These are phyloP conservation scores for Cyphellophora europaea DNA, from an alignment of 2,329 filamentous ascomycete genomes.

Conservation along the genomic window DNA sequence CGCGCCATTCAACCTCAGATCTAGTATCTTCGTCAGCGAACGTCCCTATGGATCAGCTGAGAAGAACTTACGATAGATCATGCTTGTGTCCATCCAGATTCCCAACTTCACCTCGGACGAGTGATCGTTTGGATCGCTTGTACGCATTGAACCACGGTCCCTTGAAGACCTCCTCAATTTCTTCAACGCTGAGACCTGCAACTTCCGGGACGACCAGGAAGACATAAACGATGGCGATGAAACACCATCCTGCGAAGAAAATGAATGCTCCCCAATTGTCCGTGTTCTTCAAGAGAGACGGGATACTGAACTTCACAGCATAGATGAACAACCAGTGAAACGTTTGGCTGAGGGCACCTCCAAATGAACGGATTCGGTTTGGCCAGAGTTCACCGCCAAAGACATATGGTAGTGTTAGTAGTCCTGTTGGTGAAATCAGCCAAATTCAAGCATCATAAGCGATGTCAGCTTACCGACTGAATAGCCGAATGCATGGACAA, in stretches of 20 bases:
- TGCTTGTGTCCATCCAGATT: no score
- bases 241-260: slow-evolving; percentile 33
- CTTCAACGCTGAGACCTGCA: slow-evolving; percentile 28
- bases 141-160: slow-evolving; percentile 18
- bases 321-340: slow-evolving; percentile 38
- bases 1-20: no score
- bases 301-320: slow-evolving; percentile 26
- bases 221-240: slow-evolving; percentile 28
- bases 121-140: slow-evolving; percentile 6
- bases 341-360: slow-evolving; percentile 28
- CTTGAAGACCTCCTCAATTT: slow-evolving; percentile 29
- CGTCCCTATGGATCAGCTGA: no score
- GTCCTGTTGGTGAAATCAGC: slow-evolving; percentile 15
- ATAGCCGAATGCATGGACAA: slow-evolving; percentile 38
- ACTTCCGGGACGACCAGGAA: slow-evolving; percentile 33
- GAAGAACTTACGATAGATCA: no score
- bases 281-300: slow-evolving; percentile 25
- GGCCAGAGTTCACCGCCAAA: slow-evolving; percentile 38
- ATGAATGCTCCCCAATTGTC: slow-evolving; percentile 36
- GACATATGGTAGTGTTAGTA: slow-evolving; percentile 34
- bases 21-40: no score
- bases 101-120: no score
- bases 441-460: background rate
- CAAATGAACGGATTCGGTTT: slow-evolving; percentile 36
- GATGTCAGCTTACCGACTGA: slow-evolving; percentile 28